phyloP scores from a whole-genome alignment of 1,284 basidiomycete species.

The Trichosporon coremiiforme region DNA sequence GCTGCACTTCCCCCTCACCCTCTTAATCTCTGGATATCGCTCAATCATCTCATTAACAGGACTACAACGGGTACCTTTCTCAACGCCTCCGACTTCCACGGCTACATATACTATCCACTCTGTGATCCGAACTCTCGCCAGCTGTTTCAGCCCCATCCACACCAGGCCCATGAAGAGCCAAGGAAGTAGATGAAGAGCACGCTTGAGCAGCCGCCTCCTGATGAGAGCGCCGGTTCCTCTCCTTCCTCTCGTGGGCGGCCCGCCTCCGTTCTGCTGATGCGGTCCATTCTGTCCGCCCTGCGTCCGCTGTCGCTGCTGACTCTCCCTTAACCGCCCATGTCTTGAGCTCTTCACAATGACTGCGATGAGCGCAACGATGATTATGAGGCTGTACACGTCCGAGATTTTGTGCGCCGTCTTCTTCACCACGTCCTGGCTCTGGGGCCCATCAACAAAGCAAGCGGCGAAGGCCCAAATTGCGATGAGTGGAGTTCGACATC shows the following conservation, averaged over 20 bases:
- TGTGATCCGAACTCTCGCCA: conserved; percentile 1
- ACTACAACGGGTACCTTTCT: not conserved
- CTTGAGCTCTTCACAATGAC: not conserved
- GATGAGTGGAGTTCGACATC: not conserved
- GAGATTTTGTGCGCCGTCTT: not conserved
- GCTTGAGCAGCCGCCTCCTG: not conserved
- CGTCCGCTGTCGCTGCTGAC: not conserved
- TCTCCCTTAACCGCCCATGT: not conserved
- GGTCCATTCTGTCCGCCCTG: not conserved
- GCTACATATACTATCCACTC: conserved; percentile 11
- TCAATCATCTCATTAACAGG: not conserved
- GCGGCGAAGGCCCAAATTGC: not conserved
- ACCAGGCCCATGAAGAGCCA: conserved; percentile 7
- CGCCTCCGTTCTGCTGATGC: not conserved
- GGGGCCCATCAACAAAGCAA: not conserved
- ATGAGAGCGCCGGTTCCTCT: not conserved
- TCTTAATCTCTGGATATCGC: not conserved
- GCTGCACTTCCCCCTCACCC: not conserved
- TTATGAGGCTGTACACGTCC: not conserved
- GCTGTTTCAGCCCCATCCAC: conserved; percentile 4
- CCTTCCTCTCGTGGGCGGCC: not conserved
- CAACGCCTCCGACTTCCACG: not conserved
- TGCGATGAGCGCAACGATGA: not conserved
- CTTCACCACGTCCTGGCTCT: not conserved
- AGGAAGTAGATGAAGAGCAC: not conserved